Percentiles rank a stretch among this genome's conserved stretches.
These are phyloP conservation scores for Luffa aegyptiaca DNA, from an alignment of 306 rosid species.

Conservation along the genomic window DNA sequence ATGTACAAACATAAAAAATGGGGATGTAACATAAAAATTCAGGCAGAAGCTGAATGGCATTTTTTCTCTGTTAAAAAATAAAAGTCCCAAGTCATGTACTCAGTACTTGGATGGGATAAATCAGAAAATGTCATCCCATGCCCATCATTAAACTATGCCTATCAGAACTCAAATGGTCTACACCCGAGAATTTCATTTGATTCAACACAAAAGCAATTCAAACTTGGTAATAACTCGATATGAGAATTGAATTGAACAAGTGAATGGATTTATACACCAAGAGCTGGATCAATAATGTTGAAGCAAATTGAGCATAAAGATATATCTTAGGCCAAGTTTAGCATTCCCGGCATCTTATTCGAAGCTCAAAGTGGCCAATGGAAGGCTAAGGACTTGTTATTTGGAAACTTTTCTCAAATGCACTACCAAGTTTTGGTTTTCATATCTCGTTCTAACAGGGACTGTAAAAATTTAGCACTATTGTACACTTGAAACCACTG, in stretches of 20 bases:
- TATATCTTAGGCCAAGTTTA: neutral
- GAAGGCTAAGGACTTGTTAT: neutral
- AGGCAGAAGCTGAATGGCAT: neutral
- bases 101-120: neutral
- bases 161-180: neutral
- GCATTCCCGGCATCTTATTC: neutral
- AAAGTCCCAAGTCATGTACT: neutral
- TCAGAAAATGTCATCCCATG: neutral
- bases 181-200: neutral
- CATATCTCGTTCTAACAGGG: neutral
- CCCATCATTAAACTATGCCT: neutral
- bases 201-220: neutral
- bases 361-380: neutral
- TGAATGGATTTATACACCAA: neutral
- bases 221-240: neutral
- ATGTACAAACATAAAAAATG: neutral
- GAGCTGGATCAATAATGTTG: neutral
- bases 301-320: neutral
- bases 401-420: neutral
- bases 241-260: neutral
- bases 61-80: neutral
- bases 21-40: neutral
- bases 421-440: neutral
- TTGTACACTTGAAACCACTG: neutral
- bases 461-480: neutral